A percentile compares a stretch with the other conserved stretches of the same genome.
These are phyloP conservation scores for Priceomyces melissophilus DNA, from an alignment of 805 yeast genomes.

Conservation along the genomic window DNA sequence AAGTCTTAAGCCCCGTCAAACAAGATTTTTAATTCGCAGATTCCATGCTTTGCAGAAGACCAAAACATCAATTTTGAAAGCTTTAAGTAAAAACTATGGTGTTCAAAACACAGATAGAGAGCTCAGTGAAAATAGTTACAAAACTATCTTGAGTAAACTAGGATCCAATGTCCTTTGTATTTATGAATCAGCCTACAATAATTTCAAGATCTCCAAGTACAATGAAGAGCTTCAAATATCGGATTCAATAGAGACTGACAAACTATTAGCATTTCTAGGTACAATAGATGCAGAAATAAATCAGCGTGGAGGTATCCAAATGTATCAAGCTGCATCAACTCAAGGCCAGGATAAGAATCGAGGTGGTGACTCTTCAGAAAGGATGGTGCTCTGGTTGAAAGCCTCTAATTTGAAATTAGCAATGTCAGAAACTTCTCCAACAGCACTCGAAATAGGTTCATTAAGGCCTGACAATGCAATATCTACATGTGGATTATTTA, in stretches of 20 bases:
- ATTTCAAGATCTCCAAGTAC: constrained; percentile 6
- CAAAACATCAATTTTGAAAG: constrained; percentile 37
- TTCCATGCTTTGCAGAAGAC: constrained; percentile 70
- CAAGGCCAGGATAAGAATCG: constrained; percentile 74
- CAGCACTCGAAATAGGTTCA: constrained; percentile 82
- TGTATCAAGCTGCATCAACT: constrained; percentile 81
- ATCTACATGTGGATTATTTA: constrained; percentile 54
- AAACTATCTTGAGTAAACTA: constrained; percentile 5
- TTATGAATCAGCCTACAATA: constrained; percentile 4
- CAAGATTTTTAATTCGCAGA: constrained; percentile 72
- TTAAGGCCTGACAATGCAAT: constrained; percentile 66
- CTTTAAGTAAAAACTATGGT: constrained; percentile 15
- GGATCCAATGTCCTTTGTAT: constrained; percentile 1
- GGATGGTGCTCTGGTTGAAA: constrained; percentile 69
- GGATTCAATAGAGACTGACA: not conserved
- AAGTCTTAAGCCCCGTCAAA: constrained; percentile 61
- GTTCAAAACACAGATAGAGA: constrained; percentile 8
- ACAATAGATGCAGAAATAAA: constrained; percentile 60
- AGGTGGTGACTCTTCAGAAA: constrained; percentile 91
- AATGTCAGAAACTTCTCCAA: constrained; percentile 10
- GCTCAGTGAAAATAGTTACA: constrained; percentile 20
- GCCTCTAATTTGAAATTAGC: constrained; percentile 15
- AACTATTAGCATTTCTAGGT: constrained; percentile 35
- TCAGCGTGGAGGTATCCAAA: constrained; percentile 69
- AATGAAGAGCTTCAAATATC: constrained; percentile 17